These are phyloP conservation scores for Meyerozyma sp. DNA, from an alignment of 1,139 yeast species.

Conservation along the genomic window DNA sequence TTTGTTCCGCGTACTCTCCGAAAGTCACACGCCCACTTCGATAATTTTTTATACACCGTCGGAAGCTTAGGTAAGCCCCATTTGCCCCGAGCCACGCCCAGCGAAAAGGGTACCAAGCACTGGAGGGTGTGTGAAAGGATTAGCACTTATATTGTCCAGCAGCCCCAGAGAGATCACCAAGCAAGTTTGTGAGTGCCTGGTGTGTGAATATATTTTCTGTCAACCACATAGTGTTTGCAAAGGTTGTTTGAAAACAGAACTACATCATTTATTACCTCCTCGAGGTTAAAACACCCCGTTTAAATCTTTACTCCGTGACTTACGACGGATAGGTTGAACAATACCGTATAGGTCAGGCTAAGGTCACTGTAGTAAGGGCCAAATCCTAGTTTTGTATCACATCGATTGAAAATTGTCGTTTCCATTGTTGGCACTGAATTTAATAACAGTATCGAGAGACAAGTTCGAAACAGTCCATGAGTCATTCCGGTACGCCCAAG, in stretches of 20 bases:
- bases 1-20: too few relatives aligned
- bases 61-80: background rate
- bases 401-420: too few relatives aligned
- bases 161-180: background rate
- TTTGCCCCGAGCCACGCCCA: constrained; percentile 1
- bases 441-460: background rate
- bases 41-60: background rate
- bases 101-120: constrained; percentile 1
- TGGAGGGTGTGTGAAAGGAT: background rate
- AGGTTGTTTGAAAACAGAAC: background rate
- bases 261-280: background rate
- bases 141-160: background rate
- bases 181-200: background rate
- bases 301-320: background rate
- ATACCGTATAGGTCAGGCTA: background rate
- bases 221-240: background rate
- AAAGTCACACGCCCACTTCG: too few relatives aligned
- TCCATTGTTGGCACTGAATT: background rate
- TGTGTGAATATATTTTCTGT: background rate
- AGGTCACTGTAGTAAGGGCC: background rate
- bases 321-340: background rate
- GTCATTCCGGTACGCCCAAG: constrained; percentile 5
- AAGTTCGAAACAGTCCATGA: background rate
- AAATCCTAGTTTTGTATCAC: too few relatives aligned
- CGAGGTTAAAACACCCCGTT: background rate